A percentile compares a stretch with the other conserved stretches of the same genome.
Evolutionary conservation across 2,329 filamentous ascomycete genomes (phyloP).

Genomic region (Pseudogymnoascus sp.): DNA sequence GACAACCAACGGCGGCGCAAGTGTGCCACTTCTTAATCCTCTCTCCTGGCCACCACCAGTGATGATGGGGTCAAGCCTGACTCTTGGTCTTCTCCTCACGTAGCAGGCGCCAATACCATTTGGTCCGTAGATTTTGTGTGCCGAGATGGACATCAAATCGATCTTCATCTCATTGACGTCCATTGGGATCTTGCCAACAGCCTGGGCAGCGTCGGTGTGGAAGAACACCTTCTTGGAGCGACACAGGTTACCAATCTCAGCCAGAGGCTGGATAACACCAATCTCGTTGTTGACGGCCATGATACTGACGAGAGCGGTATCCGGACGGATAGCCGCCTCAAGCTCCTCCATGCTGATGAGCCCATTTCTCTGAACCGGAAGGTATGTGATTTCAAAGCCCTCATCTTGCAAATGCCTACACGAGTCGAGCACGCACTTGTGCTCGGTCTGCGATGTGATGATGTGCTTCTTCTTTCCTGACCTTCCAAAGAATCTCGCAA

Average conservation of each 20-base stretch:
- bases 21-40: constrained; percentile 85
- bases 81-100: constrained; percentile 82
- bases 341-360: constrained; percentile 76
- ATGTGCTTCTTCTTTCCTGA: constrained; percentile 97
- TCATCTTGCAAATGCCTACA: constrained; percentile 95
- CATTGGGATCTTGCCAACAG: constrained; percentile 95
- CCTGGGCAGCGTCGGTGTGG: constrained; percentile 93
- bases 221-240: constrained; percentile 92
- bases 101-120: constrained; percentile 97
- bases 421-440: constrained; percentile 97
- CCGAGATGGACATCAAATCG: constrained; percentile 97
- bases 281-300: constrained; percentile 99
- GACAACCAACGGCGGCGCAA: constrained; percentile 80
- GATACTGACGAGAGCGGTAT: constrained; percentile 87
- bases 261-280: constrained; percentile 93
- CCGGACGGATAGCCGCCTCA: constrained; percentile 79
- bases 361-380: constrained; percentile 83
- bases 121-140: constrained; percentile 96
- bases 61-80: constrained; percentile 92
- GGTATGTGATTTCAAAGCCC: constrained; percentile 92
- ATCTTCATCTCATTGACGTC: constrained; percentile 98
- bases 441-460: constrained; percentile 93
- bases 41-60: constrained; percentile 93
- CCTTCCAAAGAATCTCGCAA: constrained; percentile 88
- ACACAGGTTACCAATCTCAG: constrained; percentile 88